A percentile compares a stretch with the other conserved stretches of the same genome.
Conservation (phyloP, 2,329 filamentous ascomycete genomes). For the Colletotrichum eremochloae region DNA sequence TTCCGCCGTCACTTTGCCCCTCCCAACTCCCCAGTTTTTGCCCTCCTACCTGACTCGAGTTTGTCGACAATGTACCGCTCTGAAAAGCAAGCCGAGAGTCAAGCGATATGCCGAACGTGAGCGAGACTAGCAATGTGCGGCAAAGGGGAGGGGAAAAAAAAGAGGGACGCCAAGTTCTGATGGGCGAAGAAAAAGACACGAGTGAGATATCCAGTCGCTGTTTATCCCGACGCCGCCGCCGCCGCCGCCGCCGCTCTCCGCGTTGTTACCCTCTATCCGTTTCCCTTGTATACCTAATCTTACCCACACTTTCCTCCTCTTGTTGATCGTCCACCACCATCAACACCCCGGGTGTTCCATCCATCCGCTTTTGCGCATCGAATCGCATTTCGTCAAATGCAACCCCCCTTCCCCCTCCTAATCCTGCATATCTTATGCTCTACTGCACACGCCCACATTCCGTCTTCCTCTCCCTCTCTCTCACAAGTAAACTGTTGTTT, state of each 20-base stretch:
- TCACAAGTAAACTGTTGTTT: neutral
- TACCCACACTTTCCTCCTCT: slow-evolving; percentile 40
- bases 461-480: neutral
- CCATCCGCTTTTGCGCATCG: slow-evolving; percentile 34
- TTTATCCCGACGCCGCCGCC: slow-evolving; percentile 12
- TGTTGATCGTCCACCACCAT: slow-evolving; percentile 28
- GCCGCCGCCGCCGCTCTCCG: neutral
- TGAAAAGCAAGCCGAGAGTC: slow-evolving; percentile 18
- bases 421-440: slow-evolving; percentile 26
- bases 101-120: slow-evolving; percentile 24
- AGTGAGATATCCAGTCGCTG: slow-evolving; percentile 1
- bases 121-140: slow-evolving; percentile 6
- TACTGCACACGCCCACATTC: slow-evolving; percentile 13
- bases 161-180: neutral
- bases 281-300: slow-evolving; percentile 26
- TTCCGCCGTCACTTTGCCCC: slow-evolving; percentile 1
- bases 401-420: slow-evolving; percentile 22
- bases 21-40: slow-evolving; percentile 22
- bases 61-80: slow-evolving; percentile 27
- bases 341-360: slow-evolving; percentile 26
- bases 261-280: neutral
- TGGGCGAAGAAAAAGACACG: slow-evolving; percentile 1
- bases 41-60: slow-evolving; percentile 34
- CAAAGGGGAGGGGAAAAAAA: neutral
- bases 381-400: slow-evolving; percentile 37